phyloP scores from a whole-genome alignment of 352 stramenopile species.

The Globisporangium middletonii region DNA sequence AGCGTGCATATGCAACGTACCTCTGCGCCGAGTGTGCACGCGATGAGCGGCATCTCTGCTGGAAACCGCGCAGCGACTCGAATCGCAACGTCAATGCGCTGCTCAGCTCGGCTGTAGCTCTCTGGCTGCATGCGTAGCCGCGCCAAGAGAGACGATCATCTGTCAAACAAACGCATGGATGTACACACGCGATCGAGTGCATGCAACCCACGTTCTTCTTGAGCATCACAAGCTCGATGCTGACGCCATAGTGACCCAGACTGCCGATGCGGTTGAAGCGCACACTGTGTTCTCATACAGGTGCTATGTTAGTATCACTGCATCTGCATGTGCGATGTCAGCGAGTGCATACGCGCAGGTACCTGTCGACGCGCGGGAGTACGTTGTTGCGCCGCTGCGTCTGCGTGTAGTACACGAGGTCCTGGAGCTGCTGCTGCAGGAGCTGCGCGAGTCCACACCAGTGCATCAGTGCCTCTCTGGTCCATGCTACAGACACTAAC shows the following conservation, averaged over 20 bases:
- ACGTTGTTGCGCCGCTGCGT: slow-evolving; percentile 34
- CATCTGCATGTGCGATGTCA: neutral
- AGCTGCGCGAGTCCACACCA: slow-evolving; percentile 11
- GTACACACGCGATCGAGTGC: neutral
- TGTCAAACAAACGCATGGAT: neutral
- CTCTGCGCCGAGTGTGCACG: slow-evolving; percentile 40
- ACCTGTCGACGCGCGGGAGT: slow-evolving; percentile 63
- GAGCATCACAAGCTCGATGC: slow-evolving; percentile 28
- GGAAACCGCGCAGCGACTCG: slow-evolving; percentile 36
- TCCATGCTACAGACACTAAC: neutral
- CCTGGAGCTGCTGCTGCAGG: slow-evolving; percentile 58
- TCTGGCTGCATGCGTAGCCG: slow-evolving; percentile 22
- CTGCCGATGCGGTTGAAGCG: slow-evolving; percentile 24
- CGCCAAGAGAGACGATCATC: neutral
- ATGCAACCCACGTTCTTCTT: slow-evolving; percentile 27
- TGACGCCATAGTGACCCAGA: slow-evolving; percentile 16
- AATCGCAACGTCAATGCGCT: slow-evolving; percentile 37
- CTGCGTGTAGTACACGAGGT: slow-evolving; percentile 45
- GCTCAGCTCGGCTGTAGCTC: slow-evolving; percentile 20
- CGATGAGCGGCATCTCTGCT: slow-evolving; percentile 31
- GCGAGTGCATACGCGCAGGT: slow-evolving; percentile 1
- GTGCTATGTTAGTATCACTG: neutral
- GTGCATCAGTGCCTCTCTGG: neutral
- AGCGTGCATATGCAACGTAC: slow-evolving; percentile 12
- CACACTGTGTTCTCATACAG: slow-evolving; percentile 10